phyloP scores from a whole-genome alignment of 176 grass and related monocot species.

The Musa itinerans region DNA sequence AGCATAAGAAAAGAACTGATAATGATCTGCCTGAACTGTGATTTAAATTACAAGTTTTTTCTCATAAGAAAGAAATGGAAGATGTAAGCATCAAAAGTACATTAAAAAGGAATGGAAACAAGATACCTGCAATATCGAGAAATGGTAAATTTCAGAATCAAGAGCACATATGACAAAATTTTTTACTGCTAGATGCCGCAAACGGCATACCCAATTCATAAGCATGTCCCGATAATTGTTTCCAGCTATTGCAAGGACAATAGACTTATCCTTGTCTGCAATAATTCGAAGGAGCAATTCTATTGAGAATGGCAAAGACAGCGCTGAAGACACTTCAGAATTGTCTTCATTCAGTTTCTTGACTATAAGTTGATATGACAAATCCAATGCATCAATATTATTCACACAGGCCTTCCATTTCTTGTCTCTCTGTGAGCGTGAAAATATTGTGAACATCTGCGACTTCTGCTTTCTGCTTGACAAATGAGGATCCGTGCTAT shows the following conservation, averaged over 20 bases:
- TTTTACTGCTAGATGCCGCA: constrained; percentile 40
- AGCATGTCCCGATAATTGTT: constrained; percentile 80
- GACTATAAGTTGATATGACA: constrained; percentile 2
- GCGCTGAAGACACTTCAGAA: constrained; percentile 15
- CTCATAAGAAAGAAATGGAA: not conserved
- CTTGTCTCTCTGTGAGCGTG: constrained; percentile 18
- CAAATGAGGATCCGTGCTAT: not conserved
- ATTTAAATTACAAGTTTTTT: too few relatives aligned
- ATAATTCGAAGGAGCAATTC: constrained; percentile 31
- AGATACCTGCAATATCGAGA: constrained; percentile 68
- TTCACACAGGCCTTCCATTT: constrained; percentile 5
- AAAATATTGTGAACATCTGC: not conserved
- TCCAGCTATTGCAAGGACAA: constrained; percentile 81
- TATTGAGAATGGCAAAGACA: constrained; percentile 38
- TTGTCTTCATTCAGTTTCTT: constrained; percentile 11
- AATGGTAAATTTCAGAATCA: constrained; percentile 65
- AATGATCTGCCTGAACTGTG: too few relatives aligned
- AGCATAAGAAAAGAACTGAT: not conserved
- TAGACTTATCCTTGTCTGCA: constrained; percentile 40
- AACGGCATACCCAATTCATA: constrained; percentile 86
- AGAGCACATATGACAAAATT: constrained; percentile 83
- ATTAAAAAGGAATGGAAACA: not conserved
- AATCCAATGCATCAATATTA: constrained; percentile 9
- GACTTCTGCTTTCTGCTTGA: not conserved
- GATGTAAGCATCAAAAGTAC: not conserved